Evolutionary conservation across 371 early-diverging fungal species (phyloP).

Genomic region (Mucor circinelloides): DNA sequence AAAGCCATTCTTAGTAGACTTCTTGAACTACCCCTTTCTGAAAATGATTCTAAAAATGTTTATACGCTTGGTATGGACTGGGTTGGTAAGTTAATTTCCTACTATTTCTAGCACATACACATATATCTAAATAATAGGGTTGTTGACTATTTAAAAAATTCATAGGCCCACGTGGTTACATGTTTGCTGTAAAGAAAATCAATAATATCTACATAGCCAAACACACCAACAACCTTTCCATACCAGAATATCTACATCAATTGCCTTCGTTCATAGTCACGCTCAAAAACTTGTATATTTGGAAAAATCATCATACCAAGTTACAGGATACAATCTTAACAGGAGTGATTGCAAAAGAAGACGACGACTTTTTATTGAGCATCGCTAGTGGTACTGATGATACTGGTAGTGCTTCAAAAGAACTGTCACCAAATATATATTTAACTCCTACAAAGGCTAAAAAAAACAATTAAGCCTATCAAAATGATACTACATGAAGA

Average conservation of each 20-base stretch:
- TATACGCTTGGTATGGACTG: constrained; percentile 14
- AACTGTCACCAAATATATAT: constrained; percentile 22
- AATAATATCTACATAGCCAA: constrained; percentile 21
- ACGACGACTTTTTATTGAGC: constrained; percentile 17
- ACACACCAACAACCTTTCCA: constrained; percentile 21
- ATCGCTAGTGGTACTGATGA: constrained; percentile 19
- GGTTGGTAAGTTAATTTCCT: constrained; percentile 14
- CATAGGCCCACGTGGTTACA: constrained; percentile 22
- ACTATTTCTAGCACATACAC: constrained; percentile 17
- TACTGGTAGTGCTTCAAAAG: constrained; percentile 22
- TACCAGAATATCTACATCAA: constrained; percentile 26
- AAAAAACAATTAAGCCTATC: constrained; percentile 21
- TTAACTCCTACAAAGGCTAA: constrained; percentile 23
- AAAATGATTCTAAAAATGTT: neutral
- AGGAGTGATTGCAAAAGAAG: constrained; percentile 23
- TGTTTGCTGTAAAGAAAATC: constrained; percentile 24
- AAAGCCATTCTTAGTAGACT: constrained; percentile 22
- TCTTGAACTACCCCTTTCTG: constrained; percentile 18
- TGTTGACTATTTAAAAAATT: constrained; percentile 10
- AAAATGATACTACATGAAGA: constrained; percentile 20
- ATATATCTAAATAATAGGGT: constrained; percentile 16
- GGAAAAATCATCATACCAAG: constrained; percentile 25
- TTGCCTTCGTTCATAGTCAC: constrained; percentile 24
- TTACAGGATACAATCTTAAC: constrained; percentile 22
- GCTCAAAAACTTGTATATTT: constrained; percentile 23